Conservation (phyloP, 2,329 filamentous ascomycete species). For the Esteya vermicola region DNA sequence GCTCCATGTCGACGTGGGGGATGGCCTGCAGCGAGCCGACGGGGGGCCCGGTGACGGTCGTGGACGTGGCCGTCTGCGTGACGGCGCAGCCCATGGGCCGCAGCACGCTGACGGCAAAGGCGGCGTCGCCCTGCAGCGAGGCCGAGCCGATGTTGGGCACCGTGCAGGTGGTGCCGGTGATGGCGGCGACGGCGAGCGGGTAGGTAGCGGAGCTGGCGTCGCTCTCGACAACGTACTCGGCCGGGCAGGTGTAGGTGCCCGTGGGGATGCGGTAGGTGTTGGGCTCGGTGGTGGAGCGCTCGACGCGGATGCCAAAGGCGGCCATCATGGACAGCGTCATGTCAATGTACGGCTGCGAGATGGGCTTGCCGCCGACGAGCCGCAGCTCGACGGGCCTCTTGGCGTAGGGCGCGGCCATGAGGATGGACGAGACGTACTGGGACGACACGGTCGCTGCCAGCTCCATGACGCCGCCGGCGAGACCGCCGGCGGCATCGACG, state of each 20-base stretch:
- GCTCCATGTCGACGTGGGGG: conserved; percentile 87
- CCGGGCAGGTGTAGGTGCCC: conserved; percentile 68
- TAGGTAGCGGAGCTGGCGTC: conserved; percentile 97
- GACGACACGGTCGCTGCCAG: conserved; percentile 91
- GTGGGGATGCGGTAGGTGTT: conserved; percentile 92
- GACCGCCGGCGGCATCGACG: conserved; percentile 68
- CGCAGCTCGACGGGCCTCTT: conserved; percentile 84
- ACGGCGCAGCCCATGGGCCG: conserved; percentile 89
- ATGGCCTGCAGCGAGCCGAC: conserved; percentile 61
- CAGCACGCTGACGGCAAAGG: conserved; percentile 82
- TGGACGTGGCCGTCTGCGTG: conserved; percentile 69
- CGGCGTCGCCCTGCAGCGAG: conserved; percentile 87
- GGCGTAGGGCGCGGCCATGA: conserved; percentile 95
- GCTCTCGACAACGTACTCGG: conserved; percentile 83
- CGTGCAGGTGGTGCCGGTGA: conserved; percentile 90
- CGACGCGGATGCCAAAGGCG: conserved; percentile 72
- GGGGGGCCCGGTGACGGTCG: conserved; percentile 82
- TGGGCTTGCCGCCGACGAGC: conserved; percentile 90
- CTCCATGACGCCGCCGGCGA: conserved; percentile 77
- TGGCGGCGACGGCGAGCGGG: conserved; percentile 82
- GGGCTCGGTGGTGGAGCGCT: conserved; percentile 60
- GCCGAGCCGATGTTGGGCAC: conserved; percentile 89
- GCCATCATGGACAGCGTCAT: conserved; percentile 99
- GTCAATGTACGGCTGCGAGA: conserved; percentile 93
- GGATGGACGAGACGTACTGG: conserved; percentile 94